Evolutionary conservation across 1,284 basidiomycete genomes (phyloP).

Genomic region (Ceratobasidium sp.): DNA sequence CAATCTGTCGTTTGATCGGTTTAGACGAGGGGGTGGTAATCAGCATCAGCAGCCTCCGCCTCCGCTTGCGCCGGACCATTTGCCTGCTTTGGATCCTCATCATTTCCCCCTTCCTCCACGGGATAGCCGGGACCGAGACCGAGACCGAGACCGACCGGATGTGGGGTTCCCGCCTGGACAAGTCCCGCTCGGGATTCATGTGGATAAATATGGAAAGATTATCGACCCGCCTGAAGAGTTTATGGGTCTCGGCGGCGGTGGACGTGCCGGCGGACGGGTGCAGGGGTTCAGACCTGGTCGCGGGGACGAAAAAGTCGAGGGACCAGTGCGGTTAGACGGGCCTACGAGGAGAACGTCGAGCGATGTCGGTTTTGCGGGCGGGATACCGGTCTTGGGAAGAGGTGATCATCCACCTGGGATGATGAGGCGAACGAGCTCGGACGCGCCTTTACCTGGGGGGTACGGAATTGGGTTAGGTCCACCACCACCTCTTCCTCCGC

Average conservation of each 20-base stretch:
- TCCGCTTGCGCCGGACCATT: no score
- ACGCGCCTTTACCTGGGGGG: slow-evolving; percentile 16
- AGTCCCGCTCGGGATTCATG: slow-evolving; percentile 36
- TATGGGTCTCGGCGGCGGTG: not conserved
- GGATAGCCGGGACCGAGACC: no score
- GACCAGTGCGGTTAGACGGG: slow-evolving; percentile 19
- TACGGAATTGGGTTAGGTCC: slow-evolving; percentile 25
- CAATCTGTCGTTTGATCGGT: slow-evolving; percentile 27
- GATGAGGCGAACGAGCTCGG: slow-evolving; percentile 5
- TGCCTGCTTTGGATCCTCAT: not conserved
- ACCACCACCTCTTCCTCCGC: no score
- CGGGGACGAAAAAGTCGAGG: slow-evolving; percentile 10
- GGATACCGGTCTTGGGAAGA: not conserved
- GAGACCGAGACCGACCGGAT: not conserved
- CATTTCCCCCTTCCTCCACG: not conserved
- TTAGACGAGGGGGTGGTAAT: not conserved
- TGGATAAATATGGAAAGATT: slow-evolving; percentile 27
- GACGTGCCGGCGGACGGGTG: not conserved
- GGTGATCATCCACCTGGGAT: not conserved
- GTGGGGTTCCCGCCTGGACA: slow-evolving; percentile 23
- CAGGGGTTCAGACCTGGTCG: slow-evolving; percentile 35
- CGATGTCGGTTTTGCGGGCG: slow-evolving; percentile 15
- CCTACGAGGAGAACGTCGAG: slow-evolving; percentile 23
- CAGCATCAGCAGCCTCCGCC: no score
- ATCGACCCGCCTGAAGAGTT: slow-evolving; percentile 23